A percentile compares a stretch with the other conserved stretches of the same genome.
phyloP scores from a whole-genome alignment of 2,329 filamentous ascomycete genomes.

The Diaporthe vaccinii region DNA sequence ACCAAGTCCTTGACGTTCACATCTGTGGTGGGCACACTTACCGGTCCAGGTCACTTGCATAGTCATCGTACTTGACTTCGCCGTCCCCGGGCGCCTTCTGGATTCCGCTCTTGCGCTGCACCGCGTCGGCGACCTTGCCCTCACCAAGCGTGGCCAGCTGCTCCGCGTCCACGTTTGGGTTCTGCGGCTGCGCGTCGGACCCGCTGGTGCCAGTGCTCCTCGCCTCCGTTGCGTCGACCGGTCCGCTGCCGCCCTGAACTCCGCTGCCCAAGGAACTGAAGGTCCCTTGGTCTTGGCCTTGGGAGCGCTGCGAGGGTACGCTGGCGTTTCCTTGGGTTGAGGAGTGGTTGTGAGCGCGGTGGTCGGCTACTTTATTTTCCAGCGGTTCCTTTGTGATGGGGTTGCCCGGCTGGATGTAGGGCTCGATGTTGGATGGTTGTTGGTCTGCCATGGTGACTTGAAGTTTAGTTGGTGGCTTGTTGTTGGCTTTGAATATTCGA shows the following conservation, averaged over 20 bases:
- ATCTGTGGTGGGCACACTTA: constrained; percentile 23
- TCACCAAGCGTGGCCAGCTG: constrained; percentile 45
- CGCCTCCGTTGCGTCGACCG: constrained; percentile 43
- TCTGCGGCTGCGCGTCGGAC: constrained; percentile 33
- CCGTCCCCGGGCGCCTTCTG: constrained; percentile 43
- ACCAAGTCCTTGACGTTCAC: rapidly evolving
- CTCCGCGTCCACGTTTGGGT: constrained; percentile 45
- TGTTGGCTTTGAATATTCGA: background rate
- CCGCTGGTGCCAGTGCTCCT: constrained; percentile 34
- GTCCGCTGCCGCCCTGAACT: constrained; percentile 41
- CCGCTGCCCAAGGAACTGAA: constrained; percentile 43
- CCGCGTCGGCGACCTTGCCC: constrained; percentile 47
- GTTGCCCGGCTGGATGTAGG: constrained; percentile 40
- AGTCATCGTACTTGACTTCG: constrained; percentile 42
- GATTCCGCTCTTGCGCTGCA: constrained; percentile 45
- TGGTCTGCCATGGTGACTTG: constrained; percentile 29
- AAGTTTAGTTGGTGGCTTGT: background rate
- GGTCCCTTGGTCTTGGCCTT: constrained; percentile 39
- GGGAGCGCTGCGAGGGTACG: constrained; percentile 5
- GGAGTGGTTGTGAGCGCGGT: background rate
- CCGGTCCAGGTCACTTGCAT: constrained; percentile 43
- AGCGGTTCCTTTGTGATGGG: constrained; percentile 37
- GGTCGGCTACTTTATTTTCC: constrained; percentile 28
- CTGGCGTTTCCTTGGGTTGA: background rate
- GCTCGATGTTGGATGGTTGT: constrained; percentile 41